Percentiles rank a stretch among this genome's conserved stretches.
Evolutionary conservation across 164 flowering plant species (phyloP).

Genomic region (Pachysandra terminalis): DNA sequence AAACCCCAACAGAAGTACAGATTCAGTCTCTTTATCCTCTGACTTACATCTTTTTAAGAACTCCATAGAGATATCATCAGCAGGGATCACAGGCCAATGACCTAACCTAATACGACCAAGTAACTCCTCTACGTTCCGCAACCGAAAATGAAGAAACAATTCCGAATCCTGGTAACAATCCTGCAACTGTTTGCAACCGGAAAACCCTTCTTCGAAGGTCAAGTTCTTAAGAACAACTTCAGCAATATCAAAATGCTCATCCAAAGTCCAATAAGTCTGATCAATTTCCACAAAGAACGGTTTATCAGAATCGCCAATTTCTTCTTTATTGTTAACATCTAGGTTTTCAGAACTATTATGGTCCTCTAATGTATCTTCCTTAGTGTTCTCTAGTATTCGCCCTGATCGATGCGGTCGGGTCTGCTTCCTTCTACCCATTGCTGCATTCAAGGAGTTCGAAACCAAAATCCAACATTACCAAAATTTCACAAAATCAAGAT

Average conservation of each 20-base stretch:
- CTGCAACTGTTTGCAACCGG: slow-evolving; percentile 21
- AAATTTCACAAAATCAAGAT: not conserved
- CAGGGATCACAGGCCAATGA: slow-evolving; percentile 68
- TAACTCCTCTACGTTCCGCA: slow-evolving; percentile 36
- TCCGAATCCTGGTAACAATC: slow-evolving; percentile 25
- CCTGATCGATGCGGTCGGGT: slow-evolving; percentile 52
- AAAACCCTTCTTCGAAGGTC: slow-evolving; percentile 31
- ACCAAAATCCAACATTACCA: not conserved
- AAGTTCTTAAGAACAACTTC: slow-evolving; percentile 59
- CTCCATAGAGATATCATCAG: slow-evolving; percentile 45
- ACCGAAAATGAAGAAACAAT: slow-evolving; percentile 47
- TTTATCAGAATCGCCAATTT: slow-evolving; percentile 7
- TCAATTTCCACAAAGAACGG: slow-evolving; percentile 52
- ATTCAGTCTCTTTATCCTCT: slow-evolving; percentile 19
- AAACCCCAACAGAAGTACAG: slow-evolving; percentile 49
- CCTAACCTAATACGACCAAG: slow-evolving; percentile 56
- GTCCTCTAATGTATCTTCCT: slow-evolving; percentile 16
- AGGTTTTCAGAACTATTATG: not conserved
- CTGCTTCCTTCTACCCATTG: slow-evolving; percentile 76
- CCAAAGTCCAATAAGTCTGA: slow-evolving; percentile 27
- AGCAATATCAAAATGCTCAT: slow-evolving; percentile 68
- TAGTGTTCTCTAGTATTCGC: slow-evolving; percentile 21
- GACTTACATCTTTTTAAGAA: slow-evolving; percentile 22
- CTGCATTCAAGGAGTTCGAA: slow-evolving; percentile 9
- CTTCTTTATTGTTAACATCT: slow-evolving; percentile 8